Percentiles rank a stretch among this genome's conserved stretches.
Evolutionary conservation across 2,329 filamentous ascomycete genomes (phyloP).

Genomic region (Colletotrichum chlorophyti): DNA sequence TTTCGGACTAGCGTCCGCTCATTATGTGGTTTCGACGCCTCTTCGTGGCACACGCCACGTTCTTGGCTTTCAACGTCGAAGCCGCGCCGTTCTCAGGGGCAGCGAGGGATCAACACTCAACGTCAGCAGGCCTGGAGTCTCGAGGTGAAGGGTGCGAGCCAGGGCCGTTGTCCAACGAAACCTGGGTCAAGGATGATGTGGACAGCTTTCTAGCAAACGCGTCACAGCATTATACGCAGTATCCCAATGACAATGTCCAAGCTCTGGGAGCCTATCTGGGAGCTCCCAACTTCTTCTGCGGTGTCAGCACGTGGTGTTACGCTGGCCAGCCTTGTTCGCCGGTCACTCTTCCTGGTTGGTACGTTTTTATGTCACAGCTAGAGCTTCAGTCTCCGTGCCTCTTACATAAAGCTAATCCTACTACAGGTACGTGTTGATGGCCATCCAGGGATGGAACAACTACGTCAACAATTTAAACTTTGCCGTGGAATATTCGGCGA

Average conservation of each 20-base stretch:
- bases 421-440: slow-evolving; percentile 20
- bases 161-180: neutral
- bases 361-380: neutral
- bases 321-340: slow-evolving; percentile 29
- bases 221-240: neutral
- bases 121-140: neutral
- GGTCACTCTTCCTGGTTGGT: slow-evolving; percentile 23
- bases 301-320: slow-evolving; percentile 19
- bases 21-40: neutral
- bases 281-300: slow-evolving; percentile 29
- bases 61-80: neutral
- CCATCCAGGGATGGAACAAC: slow-evolving; percentile 22
- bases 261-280: slow-evolving; percentile 19
- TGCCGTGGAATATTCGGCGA: neutral
- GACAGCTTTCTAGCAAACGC: neutral
- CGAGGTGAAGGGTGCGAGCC: neutral
- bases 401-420: neutral
- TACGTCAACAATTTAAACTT: slow-evolving; percentile 25
- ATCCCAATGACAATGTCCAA: slow-evolving; percentile 20
- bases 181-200: neutral
- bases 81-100: neutral
- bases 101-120: neutral
- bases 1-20: neutral
- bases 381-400: neutral
- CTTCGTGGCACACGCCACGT: neutral